phyloP scores from a whole-genome alignment of 192 early-diverging fungal genomes.

The Paraglomus occultum region DNA sequence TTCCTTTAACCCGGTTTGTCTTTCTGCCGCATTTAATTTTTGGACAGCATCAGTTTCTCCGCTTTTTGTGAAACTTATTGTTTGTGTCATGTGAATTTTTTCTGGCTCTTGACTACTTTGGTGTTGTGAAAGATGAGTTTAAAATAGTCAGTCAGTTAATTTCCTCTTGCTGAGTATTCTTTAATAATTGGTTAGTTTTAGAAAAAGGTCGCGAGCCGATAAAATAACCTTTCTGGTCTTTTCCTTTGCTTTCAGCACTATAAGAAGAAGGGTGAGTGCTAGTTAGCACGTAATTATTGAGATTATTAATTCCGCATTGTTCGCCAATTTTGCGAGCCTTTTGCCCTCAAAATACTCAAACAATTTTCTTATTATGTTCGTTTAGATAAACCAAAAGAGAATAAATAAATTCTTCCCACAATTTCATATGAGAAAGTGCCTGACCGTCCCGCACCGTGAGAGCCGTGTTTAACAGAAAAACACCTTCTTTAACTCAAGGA shows the following conservation, averaged over 20 bases:
- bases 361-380: background rate
- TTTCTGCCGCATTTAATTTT: no score
- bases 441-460: background rate
- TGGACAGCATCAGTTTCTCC: no score
- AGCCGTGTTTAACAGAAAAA: conserved; percentile 17
- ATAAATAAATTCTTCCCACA: conserved; percentile 18
- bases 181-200: conserved; percentile 3
- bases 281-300: background rate
- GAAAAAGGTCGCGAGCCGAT: conserved; percentile 21
- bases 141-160: conserved; percentile 6
- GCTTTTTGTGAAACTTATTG: no score
- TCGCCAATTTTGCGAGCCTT: conserved; percentile 14
- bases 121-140: no score
- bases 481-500: conserved; percentile 20
- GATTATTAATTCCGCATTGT: conserved; percentile 3
- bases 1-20: no score
- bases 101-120: no score
- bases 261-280: conserved; percentile 18
- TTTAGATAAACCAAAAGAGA: conserved; percentile 6
- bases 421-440: conserved; percentile 22
- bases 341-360: conserved; percentile 18
- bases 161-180: background rate
- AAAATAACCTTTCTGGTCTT: no score
- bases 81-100: no score
- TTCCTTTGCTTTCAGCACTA: conserved; percentile 13